phyloP scores from a whole-genome alignment of 495 filamentous ascomycete genomes.

The Daldinia concentrica region DNA sequence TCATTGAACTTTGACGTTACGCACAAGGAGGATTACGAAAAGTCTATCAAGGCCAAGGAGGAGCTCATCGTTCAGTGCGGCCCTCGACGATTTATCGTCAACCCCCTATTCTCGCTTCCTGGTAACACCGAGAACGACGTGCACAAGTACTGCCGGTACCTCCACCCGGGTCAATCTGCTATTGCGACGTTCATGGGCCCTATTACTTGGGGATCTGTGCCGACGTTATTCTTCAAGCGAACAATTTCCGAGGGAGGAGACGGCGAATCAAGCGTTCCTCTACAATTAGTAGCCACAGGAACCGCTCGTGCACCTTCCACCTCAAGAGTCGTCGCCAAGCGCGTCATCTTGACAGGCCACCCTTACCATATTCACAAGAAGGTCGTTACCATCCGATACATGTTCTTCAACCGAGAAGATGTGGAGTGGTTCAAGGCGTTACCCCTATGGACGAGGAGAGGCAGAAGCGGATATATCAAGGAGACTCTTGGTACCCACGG shows the following conservation, averaged over 20 bases:
- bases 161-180: constrained; percentile 90
- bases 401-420: constrained; percentile 98
- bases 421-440: constrained; percentile 96
- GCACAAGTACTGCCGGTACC: constrained; percentile 93
- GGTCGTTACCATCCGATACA: constrained; percentile 94
- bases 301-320: constrained; percentile 83
- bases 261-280: constrained; percentile 43
- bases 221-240: constrained; percentile 83
- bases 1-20: constrained; percentile 87
- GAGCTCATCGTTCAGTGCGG: constrained; percentile 90
- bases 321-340: constrained; percentile 86
- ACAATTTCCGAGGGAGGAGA: constrained; percentile 48
- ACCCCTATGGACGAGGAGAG: constrained; percentile 91
- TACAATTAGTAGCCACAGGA: constrained; percentile 83
- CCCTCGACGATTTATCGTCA: constrained; percentile 83
- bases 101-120: constrained; percentile 85
- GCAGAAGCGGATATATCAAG: constrained; percentile 88
- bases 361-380: constrained; percentile 98
- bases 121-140: constrained; percentile 93
- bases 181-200: constrained; percentile 91
- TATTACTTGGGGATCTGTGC: constrained; percentile 90
- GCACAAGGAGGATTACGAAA: constrained; percentile 73
- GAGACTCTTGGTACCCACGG: constrained; percentile 95
- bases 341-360: constrained; percentile 92
- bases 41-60: constrained; percentile 86